Base-by-base conservation (phyloP, 2,329 filamentous ascomycete genomes). In the Volutella citrinella region DNA sequence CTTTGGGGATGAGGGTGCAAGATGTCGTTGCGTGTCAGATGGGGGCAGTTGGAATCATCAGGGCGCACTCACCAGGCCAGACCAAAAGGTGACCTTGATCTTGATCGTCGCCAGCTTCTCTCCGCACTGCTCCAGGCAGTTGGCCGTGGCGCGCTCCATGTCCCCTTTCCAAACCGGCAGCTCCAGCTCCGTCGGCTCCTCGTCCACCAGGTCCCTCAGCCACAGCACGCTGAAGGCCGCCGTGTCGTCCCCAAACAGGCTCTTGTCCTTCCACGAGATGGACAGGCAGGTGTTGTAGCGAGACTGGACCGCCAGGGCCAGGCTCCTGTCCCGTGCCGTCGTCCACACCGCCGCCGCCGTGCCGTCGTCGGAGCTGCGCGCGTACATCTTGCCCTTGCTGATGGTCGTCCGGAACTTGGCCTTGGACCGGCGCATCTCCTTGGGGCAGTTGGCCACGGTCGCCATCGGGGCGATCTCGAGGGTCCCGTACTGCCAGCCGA, bases 401-500 rank as follows among this genome's bases (percentile, higher is more conserved):
- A 82, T 64, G 28, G 67, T 73, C 3, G 79, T 79, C 26, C 71
- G 70, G 32, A 84, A 56, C 52, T 82, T 83, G 41, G 84, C 59
- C 29, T 76, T 69, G 21, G 74, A 61, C 17, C 68, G 61, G 16
- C 62, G 53, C 8, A 78, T 54, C 9, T 74, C 65, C 2, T 66
- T 50, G 0, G 74, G 66, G 2, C 81, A 60, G 11, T 54, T 40
- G n/a, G 68, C 59, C 18, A 48, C 45, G 11, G 69, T 66, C 3
- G 62, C 61, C 31, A 65, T 69, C 10, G 74, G 69, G n/a, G 74
- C 68, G 25, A 87, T 63, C 42, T 85, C 78, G 1, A 87, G 52
- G 0, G 84, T 87, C 6, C 84, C 84, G 36, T 80, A 82, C 16
- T 85, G 78, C 82, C 83, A 87, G 3, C 84, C 84, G 1, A 78